Evolutionary conservation across 352 stramenopile species (phyloP), one percentile per base, ranked within the genome.

Genomic region (Aphanomyces astaci): DNA sequence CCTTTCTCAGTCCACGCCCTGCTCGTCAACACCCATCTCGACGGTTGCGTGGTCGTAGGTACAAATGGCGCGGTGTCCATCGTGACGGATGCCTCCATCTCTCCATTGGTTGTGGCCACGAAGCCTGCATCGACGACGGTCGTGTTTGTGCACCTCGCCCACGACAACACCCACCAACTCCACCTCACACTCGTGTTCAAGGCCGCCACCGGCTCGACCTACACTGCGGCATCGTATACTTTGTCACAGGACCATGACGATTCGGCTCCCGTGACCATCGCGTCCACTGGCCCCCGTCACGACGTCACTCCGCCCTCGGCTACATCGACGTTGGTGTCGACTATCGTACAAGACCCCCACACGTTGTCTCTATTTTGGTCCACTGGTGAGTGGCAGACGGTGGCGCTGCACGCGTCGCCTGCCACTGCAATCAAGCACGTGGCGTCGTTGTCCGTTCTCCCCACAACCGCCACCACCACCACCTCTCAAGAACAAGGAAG

Each of bases 311-410:
- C 25, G 51, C 24, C 51, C 4, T 15, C 51, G 4, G 2, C 46
- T 11, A 24, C 33, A 9, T 22, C 10, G 32, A 24, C 28, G 9
- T 13, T 36, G 22, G 25, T 52, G 1, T 30, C 40, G 3, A 30
- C 51, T 2, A n/a, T 22, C 51, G 39, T 40, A 2, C 2, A 13
- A 1, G 25, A 68, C n/a, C 25, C 27, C 2, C 27, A n/a, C 1
- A 22, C 17, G 15, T 22, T 68, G 10, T 59, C 62, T 7, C 30
- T 68, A 17, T 51, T 68, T 19, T 68, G 62, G 62, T 45, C 62
- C 4, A 46, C 43, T 3, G 62, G 62, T 15, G 28, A 22, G n/a
- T 68, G 62, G 62, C 43, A 68, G 33, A 28, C n/a, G 17, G 19
- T 68, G 2, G 45, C 59, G 40, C 28, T 27, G 22, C 33, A 54